phyloP scores from a whole-genome alignment of 805 yeast species.

The Grigorovia yakushimaensis region DNA sequence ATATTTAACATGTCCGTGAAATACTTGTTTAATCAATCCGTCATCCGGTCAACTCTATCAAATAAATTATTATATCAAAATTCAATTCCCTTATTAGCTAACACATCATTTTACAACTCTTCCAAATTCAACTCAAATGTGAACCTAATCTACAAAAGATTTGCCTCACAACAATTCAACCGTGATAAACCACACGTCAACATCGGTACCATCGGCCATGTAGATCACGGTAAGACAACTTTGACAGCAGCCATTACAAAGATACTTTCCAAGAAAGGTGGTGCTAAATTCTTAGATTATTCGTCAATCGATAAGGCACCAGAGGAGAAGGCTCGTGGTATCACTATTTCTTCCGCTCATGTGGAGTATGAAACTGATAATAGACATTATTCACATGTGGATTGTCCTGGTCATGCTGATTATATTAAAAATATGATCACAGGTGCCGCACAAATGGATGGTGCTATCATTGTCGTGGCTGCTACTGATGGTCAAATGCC shows the following conservation, averaged over 20 bases:
- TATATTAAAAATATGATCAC: slow-evolving; percentile 98
- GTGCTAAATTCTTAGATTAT: slow-evolving; percentile 90
- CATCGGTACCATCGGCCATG: slow-evolving; percentile 97
- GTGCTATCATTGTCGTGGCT: slow-evolving; percentile 98
- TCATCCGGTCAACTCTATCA: not conserved
- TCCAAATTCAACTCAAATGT: slow-evolving; percentile 32
- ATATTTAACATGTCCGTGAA: not conserved
- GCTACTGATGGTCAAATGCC: slow-evolving; percentile 99
- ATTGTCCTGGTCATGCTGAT: slow-evolving; percentile 98
- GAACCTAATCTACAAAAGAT: not conserved
- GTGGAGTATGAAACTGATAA: slow-evolving; percentile 93
- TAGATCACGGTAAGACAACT: slow-evolving; percentile 98
- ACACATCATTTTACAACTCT: no score
- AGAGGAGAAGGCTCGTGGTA: slow-evolving; percentile 99
- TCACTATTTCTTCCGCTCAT: slow-evolving; percentile 95
- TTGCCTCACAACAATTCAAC: slow-evolving; percentile 51
- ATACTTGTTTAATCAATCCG: not conserved
- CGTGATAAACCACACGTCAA: slow-evolving; percentile 96
- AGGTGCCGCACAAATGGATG: slow-evolving; percentile 99
- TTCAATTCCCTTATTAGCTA: not conserved
- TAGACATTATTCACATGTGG: slow-evolving; percentile 96
- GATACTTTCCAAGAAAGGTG: slow-evolving; percentile 76
- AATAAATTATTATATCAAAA: no score
- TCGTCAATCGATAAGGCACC: slow-evolving; percentile 94
- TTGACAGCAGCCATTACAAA: slow-evolving; percentile 98